Evolutionary conservation across 108 stramenopile species (phyloP), one percentile per base, ranked within the genome.

Genomic region (Cyclotella sp.): DNA sequence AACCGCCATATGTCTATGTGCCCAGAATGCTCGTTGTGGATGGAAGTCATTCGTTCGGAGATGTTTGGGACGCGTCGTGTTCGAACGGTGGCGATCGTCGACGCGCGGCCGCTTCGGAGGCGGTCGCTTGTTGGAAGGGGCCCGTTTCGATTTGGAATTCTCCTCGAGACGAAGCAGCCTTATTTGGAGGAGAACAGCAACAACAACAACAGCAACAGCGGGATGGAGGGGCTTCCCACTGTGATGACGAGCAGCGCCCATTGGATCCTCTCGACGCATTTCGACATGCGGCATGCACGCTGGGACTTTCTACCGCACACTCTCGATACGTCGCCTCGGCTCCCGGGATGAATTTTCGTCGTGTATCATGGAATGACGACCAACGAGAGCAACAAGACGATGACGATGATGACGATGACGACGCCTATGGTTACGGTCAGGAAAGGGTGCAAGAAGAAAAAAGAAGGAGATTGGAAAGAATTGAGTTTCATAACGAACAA

Each of bases 21-120:
- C 90, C 93, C 0, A 83, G 93, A 15, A 86, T 75, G 11, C 52
- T 93, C n/a, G 71, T 93, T 60, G 70, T 94, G 16, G 93, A 94
- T 67, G 85, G 83, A n/a, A 39, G 68, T 34, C 66, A 84, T 70
- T 74, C 72, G 14, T 84, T 79, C 46, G 53, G 34, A 1, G 39
- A 11, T 13, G 14, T 9, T 2, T n/a, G 21, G 30, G 16, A 34
- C 21, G 29, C 55, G 29, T 6, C 9, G 40, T 4, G 14, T 18
- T 26, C 55, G 0, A 59, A 8, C 8, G 16, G 34, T 34, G 34
- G 34, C 34, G 34, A 34, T 34, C 2, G 6, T 34, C 34, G 34
- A 5, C 34, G 6, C 4, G 6, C 8, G 19, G 19, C 16, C 3
- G 3, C 3, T 3, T 3, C 49, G 49, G 6, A 22, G 13, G 26